Percentiles rank a stretch among this genome's conserved stretches.
phyloP scores from a whole-genome alignment of 2,329 filamentous ascomycete species.

The Macrophomina pseudophaseolina region DNA sequence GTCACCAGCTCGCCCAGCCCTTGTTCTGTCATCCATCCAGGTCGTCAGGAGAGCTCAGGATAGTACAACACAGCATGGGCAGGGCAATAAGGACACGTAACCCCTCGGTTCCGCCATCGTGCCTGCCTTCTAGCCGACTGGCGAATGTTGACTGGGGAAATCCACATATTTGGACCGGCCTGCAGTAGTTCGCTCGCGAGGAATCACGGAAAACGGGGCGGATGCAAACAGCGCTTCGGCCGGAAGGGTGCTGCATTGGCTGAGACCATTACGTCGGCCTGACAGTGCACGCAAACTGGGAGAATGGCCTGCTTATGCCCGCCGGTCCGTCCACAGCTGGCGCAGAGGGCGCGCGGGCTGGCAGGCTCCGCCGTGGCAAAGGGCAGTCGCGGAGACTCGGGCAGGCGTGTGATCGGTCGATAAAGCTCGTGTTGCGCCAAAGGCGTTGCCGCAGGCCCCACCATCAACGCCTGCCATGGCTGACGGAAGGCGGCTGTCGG shows the following conservation, averaged over 20 bases:
- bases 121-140: not conserved
- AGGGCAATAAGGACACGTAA: not conserved
- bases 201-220: not conserved
- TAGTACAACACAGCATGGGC: not conserved
- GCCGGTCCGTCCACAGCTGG: constrained; percentile 2
- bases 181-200: constrained; percentile 21
- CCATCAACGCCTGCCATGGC: not conserved
- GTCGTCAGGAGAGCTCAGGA: constrained; percentile 15
- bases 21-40: not conserved
- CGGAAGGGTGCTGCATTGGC: not conserved
- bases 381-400: not conserved
- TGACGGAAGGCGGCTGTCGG: constrained; percentile 2
- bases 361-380: not conserved
- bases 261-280: no score
- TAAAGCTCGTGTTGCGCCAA: constrained; percentile 19
- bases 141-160: not conserved
- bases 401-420: constrained; percentile 12
- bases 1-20: constrained; percentile 2
- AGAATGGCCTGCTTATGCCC: not conserved
- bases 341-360: constrained; percentile 9
- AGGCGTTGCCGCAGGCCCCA: constrained; percentile 16
- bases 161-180: not conserved
- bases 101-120: not conserved
- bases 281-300: no score
- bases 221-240: not conserved